A percentile compares a stretch with the other conserved stretches of the same genome.
phyloP scores from a whole-genome alignment of 1,284 basidiomycete genomes.

The Irpex sp. region DNA sequence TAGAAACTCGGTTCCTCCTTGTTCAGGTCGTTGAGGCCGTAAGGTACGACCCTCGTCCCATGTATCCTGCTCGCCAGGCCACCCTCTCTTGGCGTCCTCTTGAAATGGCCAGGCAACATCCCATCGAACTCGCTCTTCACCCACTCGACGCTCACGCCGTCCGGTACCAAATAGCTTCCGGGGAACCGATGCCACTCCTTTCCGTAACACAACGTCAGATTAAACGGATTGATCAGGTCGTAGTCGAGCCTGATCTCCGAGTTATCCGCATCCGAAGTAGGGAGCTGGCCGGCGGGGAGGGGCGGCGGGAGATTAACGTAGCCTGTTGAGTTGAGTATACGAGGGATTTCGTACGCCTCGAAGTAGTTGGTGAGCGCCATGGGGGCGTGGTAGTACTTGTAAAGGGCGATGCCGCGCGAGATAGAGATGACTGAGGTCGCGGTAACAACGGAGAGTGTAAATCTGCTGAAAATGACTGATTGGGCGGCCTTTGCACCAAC shows the following conservation, averaged over 20 bases:
- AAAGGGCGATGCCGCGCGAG: constrained; percentile 77
- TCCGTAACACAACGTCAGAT: constrained; percentile 82
- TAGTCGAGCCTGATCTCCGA: constrained; percentile 67
- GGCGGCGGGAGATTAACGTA: constrained; percentile 45
- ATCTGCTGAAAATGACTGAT: constrained; percentile 70
- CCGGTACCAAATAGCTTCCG: constrained; percentile 84
- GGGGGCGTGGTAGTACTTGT: constrained; percentile 90
- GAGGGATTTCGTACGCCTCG: constrained; percentile 78
- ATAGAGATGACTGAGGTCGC: constrained; percentile 68
- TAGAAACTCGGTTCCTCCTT: constrained; percentile 76
- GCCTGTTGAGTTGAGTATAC: constrained; percentile 72
- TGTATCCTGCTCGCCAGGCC: constrained; percentile 55
- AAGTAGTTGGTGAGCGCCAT: constrained; percentile 73
- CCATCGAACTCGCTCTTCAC: constrained; percentile 90
- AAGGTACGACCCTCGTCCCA: constrained; percentile 62
- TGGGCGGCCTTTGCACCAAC: too few relatives aligned
- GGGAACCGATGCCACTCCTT: constrained; percentile 98
- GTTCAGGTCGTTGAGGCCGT: constrained; percentile 87
- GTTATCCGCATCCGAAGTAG: constrained; percentile 35
- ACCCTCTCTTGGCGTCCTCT: constrained; percentile 27
- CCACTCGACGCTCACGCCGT: constrained; percentile 80
- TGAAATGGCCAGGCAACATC: constrained; percentile 84
- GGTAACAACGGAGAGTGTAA: constrained; percentile 70
- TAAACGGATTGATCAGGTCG: constrained; percentile 64
- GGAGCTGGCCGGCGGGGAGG: constrained; percentile 28